Evolutionary conservation across 75 land plant genomes (phyloP).

Genomic region (Selaginella moellendorffii): DNA sequence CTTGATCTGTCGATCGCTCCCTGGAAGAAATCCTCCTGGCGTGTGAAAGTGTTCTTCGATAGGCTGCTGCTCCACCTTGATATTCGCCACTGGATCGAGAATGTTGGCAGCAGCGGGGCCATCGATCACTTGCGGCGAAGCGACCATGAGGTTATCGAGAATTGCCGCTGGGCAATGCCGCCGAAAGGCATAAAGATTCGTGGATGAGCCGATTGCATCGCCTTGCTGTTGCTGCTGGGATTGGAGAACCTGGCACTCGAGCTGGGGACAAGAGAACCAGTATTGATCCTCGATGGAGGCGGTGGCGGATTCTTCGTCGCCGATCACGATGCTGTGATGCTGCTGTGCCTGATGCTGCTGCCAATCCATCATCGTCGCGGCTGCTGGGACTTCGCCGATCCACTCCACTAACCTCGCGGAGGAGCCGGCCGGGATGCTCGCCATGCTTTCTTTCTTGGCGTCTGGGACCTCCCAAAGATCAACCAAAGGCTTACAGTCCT

Average conservation of each 20-base stretch:
- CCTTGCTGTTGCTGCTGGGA: not conserved
- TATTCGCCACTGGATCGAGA: too few relatives aligned
- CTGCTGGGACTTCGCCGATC: too few relatives aligned
- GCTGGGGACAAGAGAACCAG: not conserved
- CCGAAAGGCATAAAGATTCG: not conserved
- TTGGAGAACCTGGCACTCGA: not conserved
- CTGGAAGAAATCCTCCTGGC: not conserved
- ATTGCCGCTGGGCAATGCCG: not conserved
- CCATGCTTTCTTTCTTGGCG: too few relatives aligned
- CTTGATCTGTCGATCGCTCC: not conserved
- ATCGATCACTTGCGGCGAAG: not conserved
- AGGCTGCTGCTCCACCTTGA: too few relatives aligned
- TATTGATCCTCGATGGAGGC: not conserved
- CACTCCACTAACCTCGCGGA: too few relatives aligned
- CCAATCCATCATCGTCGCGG: not conserved
- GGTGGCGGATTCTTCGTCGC: not conserved
- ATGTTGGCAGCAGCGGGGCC: too few relatives aligned
- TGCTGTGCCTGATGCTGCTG: not conserved
- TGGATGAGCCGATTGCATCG: not conserved
- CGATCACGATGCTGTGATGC: not conserved
- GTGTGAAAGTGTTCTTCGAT: too few relatives aligned
- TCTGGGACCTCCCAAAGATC: too few relatives aligned
- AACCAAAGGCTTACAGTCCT: too few relatives aligned
- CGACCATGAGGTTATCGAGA: too few relatives aligned
- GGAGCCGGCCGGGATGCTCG: too few relatives aligned